Evolutionary conservation across 345 rosid species (phyloP).

Genomic region (Eutrema heterophyllum): DNA sequence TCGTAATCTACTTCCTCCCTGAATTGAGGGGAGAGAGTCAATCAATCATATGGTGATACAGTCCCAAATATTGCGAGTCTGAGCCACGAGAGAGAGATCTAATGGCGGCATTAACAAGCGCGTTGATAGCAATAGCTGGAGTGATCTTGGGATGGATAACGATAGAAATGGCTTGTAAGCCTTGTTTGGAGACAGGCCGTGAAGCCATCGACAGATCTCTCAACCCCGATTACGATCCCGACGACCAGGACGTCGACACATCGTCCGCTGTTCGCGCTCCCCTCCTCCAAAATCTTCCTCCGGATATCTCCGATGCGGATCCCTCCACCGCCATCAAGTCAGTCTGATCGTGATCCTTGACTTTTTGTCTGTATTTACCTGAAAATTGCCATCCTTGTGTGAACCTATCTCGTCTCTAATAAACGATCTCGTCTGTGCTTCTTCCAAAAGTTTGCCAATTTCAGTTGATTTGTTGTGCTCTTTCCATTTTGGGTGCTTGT

Average conservation of each 20-base stretch:
- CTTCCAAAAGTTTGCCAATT: neutral
- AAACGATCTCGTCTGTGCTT: neutral
- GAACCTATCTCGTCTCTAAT: neutral
- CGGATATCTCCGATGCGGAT: slow-evolving; percentile 3
- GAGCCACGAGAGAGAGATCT: slow-evolving; percentile 12
- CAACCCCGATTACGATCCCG: slow-evolving; percentile 77
- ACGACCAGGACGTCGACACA: slow-evolving; percentile 36
- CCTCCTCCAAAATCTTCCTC: slow-evolving; percentile 26
- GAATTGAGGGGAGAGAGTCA: neutral
- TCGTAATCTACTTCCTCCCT: neutral
- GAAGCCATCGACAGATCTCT: slow-evolving; percentile 79
- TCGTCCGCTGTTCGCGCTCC: slow-evolving; percentile 38
- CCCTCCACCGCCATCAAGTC: slow-evolving; percentile 32
- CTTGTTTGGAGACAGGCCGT: slow-evolving; percentile 69
- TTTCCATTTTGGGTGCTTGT: neutral
- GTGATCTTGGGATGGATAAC: slow-evolving; percentile 71
- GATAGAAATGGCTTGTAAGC: slow-evolving; percentile 82
- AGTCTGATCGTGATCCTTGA: slow-evolving; percentile 21
- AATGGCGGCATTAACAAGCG: slow-evolving; percentile 66
- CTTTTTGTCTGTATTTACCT: neutral
- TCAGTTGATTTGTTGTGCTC: neutral
- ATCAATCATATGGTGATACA: neutral
- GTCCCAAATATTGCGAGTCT: slow-evolving; percentile 1
- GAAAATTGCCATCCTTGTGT: neutral
- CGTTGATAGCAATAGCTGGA: slow-evolving; percentile 65